Conservation (phyloP, 73 alveolate species). For the Uronychia setigera region DNA sequence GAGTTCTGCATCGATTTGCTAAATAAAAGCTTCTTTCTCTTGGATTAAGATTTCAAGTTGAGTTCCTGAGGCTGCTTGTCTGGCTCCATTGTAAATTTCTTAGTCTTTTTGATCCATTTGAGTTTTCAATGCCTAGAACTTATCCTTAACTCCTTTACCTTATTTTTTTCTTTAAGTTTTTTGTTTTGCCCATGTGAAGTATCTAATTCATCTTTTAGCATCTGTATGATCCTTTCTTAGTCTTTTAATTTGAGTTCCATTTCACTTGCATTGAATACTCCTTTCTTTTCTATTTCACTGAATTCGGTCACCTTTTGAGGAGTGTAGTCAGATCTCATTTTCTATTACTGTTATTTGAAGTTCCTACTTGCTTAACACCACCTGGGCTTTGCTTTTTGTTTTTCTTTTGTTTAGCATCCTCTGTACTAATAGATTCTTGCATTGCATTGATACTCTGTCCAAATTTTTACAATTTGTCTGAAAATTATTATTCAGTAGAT, state of each 20-base stretch:
- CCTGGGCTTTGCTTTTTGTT: neutral
- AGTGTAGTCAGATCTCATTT: neutral
- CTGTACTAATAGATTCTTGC: neutral
- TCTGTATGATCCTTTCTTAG: neutral
- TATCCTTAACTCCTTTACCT: neutral
- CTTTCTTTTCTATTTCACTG: neutral
- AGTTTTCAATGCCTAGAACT: neutral
- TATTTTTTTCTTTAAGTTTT: neutral
- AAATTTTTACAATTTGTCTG: no score
- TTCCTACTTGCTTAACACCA: neutral
- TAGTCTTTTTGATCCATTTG: neutral
- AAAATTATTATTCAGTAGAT: no score
- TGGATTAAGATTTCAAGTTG: neutral
- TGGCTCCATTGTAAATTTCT: no score
- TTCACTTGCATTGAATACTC: neutral
- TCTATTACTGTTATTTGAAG: neutral
- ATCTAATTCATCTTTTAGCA: neutral
- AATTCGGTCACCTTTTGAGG: neutral
- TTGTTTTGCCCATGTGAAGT: neutral
- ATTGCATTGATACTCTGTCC: no score
- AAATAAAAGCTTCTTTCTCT: neutral
- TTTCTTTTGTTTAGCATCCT: neutral
- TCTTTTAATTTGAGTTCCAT: neutral
- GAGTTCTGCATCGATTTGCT: neutral
- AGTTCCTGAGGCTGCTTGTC: neutral